phyloP scores from a whole-genome alignment of 306 rosid species.

The Lablab purpureus region DNA sequence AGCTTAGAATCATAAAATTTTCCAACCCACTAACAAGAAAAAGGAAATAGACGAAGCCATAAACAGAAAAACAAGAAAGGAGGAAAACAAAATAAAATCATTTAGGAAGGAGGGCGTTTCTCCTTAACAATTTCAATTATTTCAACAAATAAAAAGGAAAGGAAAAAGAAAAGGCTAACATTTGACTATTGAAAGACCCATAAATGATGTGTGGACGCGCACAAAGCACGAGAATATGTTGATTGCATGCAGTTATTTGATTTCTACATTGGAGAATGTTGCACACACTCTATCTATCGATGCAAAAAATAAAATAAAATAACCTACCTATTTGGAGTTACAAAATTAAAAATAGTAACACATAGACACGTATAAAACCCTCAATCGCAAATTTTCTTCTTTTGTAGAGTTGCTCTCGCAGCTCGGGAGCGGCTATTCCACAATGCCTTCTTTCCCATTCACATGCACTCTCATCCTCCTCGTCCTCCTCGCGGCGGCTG shows the following conservation, averaged over 20 bases:
- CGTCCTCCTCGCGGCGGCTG: background rate
- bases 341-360: constrained; percentile 24
- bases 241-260: too few species aligned
- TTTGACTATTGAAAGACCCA: too few species aligned
- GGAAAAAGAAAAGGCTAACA: too few species aligned
- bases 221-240: constrained; percentile 32
- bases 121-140: too few species aligned
- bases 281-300: background rate
- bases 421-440: constrained; percentile 21
- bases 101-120: too few species aligned
- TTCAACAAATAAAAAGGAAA: too few species aligned
- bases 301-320: background rate
- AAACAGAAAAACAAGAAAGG: too few species aligned
- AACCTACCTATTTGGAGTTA: background rate
- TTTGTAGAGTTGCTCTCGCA: constrained; percentile 46
- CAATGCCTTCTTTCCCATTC: constrained; percentile 14
- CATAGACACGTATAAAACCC: background rate
- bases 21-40: background rate
- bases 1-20: too few species aligned
- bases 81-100: too few species aligned
- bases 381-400: background rate
- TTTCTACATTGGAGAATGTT: background rate
- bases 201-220: constrained; percentile 32
- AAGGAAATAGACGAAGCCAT: too few species aligned
- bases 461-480: background rate